Evolutionary conservation across 2,329 filamentous ascomycete species (phyloP), one percentile per base, ranked within the genome.

Genomic region (Fusarium coffeatum): DNA sequence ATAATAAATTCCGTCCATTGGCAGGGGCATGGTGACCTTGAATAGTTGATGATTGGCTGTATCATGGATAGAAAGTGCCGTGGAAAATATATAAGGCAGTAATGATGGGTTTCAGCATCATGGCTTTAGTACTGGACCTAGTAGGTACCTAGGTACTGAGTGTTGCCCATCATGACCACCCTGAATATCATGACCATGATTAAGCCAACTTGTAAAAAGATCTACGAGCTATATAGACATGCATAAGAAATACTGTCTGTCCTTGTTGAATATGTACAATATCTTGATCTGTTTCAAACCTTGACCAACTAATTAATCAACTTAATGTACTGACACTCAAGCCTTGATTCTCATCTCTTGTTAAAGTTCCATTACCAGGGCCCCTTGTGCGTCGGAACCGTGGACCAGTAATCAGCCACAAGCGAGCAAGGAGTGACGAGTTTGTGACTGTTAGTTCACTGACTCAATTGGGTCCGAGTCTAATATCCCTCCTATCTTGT

Each of bases 41-140:
- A 53, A 59, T 59, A 56, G 25, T 48, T 47, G n/a, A 56, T 54
- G 49, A 69, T 72, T 71, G 55, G 55, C 45, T 47, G 32, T 54
- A 20, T 58, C 30, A 27, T 42, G 45, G 27, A 54, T 54, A 54
- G 28, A 22, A 20, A 32, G 55, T 37, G 32, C 13, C 9, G 20
- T 41, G 23, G 32, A 41, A 59, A 57, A 37, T n/a, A 37, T 37
- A 37, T 18, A 37, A 37, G n/a, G 34, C 34, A 37, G 51, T 59
- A 49, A 67, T 72, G 66, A 72, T 69, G 55, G 55, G 56, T 56
- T 64, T 66, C 62, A 67, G 64, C 56, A 71, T 69, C 48, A 71
- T 68, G 68, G 68, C 32, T 48, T 22, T 37, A n/a, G 34, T 37
- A 37, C 34, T 37, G 10, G 12, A 37, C 34, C 28, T 28, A 28